These are phyloP conservation scores for Fusarium humuli DNA, from an alignment of 2,329 filamentous ascomycete species.

Conservation along the genomic window DNA sequence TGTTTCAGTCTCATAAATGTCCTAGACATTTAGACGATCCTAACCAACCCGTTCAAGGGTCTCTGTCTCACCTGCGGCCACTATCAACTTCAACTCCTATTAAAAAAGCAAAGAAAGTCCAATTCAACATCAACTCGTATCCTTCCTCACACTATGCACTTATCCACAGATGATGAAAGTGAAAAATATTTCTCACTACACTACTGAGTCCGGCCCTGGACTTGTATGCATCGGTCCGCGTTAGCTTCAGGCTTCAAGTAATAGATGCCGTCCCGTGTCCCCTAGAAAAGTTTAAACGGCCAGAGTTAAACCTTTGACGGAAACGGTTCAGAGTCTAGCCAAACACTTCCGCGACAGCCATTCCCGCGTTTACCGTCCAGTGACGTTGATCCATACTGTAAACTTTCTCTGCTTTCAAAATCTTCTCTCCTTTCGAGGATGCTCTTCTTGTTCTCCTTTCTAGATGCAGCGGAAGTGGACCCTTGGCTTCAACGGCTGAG, in stretches of 20 bases:
- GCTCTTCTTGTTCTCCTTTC: conserved; percentile 6
- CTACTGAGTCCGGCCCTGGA: conserved; percentile 18
- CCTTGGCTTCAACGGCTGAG: conserved; percentile 23
- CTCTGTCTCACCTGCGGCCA: conserved; percentile 11
- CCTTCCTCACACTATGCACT: background rate
- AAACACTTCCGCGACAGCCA: conserved; percentile 23
- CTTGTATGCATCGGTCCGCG: conserved; percentile 30
- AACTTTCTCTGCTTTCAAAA: conserved; percentile 2
- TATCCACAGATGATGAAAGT: conserved; percentile 1
- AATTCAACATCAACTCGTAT: conserved; percentile 9
- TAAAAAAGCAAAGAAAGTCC: conserved; percentile 9
- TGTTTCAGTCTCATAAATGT: conserved; percentile 21
- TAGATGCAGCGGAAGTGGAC: conserved; percentile 28
- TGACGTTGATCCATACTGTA: conserved; percentile 10
- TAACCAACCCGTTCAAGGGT: conserved; percentile 12
- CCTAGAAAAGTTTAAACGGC: conserved; percentile 18
- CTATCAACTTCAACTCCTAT: conserved; percentile 1
- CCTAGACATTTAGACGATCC: conserved; percentile 5
- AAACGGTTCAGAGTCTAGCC: conserved; percentile 22
- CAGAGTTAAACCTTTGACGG: conserved; percentile 27
- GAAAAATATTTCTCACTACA: background rate
- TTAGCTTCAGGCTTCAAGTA: conserved; percentile 38
- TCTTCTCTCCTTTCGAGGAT: background rate
- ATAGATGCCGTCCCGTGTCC: conserved; percentile 16
- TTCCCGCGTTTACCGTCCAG: conserved; percentile 32